Percentiles rank a stretch among this genome's conserved stretches.
phyloP scores from a whole-genome alignment of 305 asterid species.

The Striga hermonthica region DNA sequence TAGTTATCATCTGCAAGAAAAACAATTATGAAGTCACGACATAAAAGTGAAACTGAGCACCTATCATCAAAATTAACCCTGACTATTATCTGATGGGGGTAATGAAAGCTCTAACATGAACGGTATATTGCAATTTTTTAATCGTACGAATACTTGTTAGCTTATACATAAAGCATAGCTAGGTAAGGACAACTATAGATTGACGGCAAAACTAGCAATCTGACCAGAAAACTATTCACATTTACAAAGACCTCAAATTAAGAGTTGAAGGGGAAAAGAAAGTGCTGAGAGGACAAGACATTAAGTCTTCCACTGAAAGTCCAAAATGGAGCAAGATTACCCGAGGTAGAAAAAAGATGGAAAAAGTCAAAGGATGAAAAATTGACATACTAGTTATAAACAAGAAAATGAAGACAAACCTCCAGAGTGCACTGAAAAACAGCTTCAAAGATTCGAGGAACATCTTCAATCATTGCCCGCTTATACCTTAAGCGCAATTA shows the following conservation, averaged over 20 bases:
- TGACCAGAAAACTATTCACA: neutral
- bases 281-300: too few species aligned
- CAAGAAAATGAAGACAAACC: constrained; percentile 42
- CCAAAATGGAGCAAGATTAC: too few species aligned
- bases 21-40: constrained; percentile 23
- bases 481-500: constrained; percentile 54
- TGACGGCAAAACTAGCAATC: constrained; percentile 1
- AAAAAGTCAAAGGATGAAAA: too few species aligned
- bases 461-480: constrained; percentile 90
- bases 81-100: neutral
- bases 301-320: too few species aligned
- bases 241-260: too few species aligned
- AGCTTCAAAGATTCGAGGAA: constrained; percentile 95
- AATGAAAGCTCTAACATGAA: neutral
- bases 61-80: neutral
- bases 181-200: neutral
- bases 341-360: too few species aligned
- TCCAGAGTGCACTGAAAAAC: constrained; percentile 96
- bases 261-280: too few species aligned
- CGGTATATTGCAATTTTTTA: neutral
- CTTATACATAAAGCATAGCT: neutral
- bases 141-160: too few species aligned
- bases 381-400: too few species aligned
- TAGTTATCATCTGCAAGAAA: constrained; percentile 81
- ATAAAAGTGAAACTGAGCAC: constrained; percentile 1